Conservation (phyloP, 805 yeast genomes). For the Candida easanensis region DNA sequence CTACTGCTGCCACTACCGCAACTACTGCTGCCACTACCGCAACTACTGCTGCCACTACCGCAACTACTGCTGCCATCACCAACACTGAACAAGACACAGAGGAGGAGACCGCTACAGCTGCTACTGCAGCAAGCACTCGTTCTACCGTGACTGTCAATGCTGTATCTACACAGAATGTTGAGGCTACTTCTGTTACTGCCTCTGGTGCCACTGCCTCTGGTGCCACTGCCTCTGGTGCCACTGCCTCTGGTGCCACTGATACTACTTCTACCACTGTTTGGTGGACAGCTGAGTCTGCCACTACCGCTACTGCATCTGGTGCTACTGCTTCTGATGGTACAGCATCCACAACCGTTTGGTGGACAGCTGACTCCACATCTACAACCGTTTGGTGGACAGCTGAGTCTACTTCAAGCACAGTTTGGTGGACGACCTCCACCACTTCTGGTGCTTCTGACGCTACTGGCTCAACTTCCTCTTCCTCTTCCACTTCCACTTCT, state of each 20-base stretch:
- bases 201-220: constrained; percentile 19
- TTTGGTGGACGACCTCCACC: too few species aligned
- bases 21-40: constrained; percentile 4
- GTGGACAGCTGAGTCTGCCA: constrained; percentile 19
- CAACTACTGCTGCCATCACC: constrained; percentile 1
- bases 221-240: constrained; percentile 6
- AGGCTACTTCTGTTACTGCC: constrained; percentile 12
- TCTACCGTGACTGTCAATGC: constrained; percentile 3
- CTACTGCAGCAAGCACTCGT: not conserved
- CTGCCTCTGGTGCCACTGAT: constrained; percentile 9
- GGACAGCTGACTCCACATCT: constrained; percentile 15
- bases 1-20: constrained; percentile 5
- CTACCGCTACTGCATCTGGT: not conserved
- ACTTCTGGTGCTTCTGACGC: not conserved
- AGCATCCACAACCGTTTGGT: constrained; percentile 13
- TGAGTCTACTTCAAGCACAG: constrained; percentile 5
- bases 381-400: constrained; percentile 7
- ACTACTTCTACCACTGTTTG: constrained; percentile 20
- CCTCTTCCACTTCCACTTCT: constrained; percentile 11
- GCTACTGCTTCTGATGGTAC: constrained; percentile 1
- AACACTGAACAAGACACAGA: constrained; percentile 1
- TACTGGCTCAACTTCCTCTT: not conserved
- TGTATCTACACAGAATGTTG: not conserved
- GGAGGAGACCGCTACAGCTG: not conserved
- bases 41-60: not conserved